Evolutionary conservation across 768 basidiomycete species (phyloP).

Genomic region (Pleurotus ostreatus): DNA sequence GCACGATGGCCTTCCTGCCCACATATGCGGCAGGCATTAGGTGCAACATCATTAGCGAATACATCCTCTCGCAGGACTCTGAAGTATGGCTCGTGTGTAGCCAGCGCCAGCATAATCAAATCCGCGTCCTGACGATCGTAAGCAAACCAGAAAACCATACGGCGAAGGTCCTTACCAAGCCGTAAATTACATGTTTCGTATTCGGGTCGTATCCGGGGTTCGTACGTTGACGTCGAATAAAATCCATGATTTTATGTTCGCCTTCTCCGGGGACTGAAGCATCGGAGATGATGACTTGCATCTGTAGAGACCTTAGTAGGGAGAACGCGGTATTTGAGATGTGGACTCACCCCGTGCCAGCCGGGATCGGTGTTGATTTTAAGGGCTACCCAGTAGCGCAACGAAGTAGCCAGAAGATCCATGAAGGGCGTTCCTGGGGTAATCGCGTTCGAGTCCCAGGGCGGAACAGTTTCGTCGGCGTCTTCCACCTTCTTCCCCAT

Average conservation of each 20-base stretch:
- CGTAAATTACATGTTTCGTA: conserved; percentile 95
- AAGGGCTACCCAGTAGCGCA: conserved; percentile 94
- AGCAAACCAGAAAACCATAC: background rate
- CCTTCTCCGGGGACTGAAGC: conserved; percentile 97
- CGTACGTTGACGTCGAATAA: conserved; percentile 83
- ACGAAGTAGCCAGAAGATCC: conserved; percentile 80
- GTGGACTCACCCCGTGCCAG: conserved; percentile 77
- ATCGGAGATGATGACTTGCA: conserved; percentile 96
- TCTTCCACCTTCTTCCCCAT: conserved; percentile 88
- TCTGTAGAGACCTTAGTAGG: conserved; percentile 34
- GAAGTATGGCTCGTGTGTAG: conserved; percentile 98
- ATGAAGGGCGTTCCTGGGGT: conserved; percentile 99
- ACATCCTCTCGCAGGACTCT: conserved; percentile 97
- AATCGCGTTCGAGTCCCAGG: conserved; percentile 99
- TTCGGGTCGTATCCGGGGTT: conserved; percentile 93
- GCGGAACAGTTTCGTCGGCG: conserved; percentile 76
- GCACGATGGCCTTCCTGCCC: conserved; percentile 95
- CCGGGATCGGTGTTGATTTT: conserved; percentile 95
- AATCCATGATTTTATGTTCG: conserved; percentile 99
- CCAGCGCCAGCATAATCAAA: conserved; percentile 96
- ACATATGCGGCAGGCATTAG: conserved; percentile 83
- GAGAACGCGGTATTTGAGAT: background rate
- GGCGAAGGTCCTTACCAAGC: conserved; percentile 58
- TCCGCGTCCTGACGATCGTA: conserved; percentile 77
- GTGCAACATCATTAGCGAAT: conserved; percentile 77